Conservation (phyloP, 2,329 filamentous ascomycete genomes). For the Xylaria sp. region DNA sequence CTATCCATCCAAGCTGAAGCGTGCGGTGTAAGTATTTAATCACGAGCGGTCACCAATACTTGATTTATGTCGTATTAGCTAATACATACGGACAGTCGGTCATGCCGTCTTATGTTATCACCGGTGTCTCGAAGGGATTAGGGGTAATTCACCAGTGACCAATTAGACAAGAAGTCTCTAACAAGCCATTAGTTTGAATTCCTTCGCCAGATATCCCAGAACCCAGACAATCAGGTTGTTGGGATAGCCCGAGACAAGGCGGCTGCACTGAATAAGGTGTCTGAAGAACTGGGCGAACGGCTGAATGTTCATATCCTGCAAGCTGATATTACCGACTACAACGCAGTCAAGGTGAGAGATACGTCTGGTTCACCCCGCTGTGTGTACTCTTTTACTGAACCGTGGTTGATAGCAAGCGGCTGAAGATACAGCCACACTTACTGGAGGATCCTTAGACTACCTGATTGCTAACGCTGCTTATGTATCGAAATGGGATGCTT, state of each 20-base stretch:
- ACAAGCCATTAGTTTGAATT: conserved; percentile 14
- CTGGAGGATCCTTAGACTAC: conserved; percentile 18
- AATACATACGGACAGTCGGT: background rate
- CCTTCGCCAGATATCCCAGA: conserved; percentile 16
- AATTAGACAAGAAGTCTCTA: background rate
- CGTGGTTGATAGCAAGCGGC: background rate
- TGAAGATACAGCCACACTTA: background rate
- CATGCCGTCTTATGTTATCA: conserved; percentile 34
- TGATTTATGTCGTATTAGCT: no score
- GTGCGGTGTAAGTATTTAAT: no score
- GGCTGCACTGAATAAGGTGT: conserved; percentile 10
- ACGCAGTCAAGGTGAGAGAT: background rate
- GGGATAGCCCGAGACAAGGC: conserved; percentile 15
- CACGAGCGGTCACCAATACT: no score
- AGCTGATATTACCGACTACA: background rate
- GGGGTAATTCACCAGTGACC: conserved; percentile 6
- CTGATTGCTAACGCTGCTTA: conserved; percentile 24
- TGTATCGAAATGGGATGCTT: conserved; percentile 5
- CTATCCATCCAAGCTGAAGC: no score
- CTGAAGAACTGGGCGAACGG: background rate
- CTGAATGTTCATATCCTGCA: conserved; percentile 17
- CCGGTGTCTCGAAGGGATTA: conserved; percentile 34
- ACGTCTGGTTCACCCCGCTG: background rate
- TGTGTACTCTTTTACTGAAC: background rate
- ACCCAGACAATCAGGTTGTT: conserved; percentile 16